These are phyloP conservation scores for Chrysochromulina tobinii DNA, from an alignment of 78 protist species.

Conservation along the genomic window DNA sequence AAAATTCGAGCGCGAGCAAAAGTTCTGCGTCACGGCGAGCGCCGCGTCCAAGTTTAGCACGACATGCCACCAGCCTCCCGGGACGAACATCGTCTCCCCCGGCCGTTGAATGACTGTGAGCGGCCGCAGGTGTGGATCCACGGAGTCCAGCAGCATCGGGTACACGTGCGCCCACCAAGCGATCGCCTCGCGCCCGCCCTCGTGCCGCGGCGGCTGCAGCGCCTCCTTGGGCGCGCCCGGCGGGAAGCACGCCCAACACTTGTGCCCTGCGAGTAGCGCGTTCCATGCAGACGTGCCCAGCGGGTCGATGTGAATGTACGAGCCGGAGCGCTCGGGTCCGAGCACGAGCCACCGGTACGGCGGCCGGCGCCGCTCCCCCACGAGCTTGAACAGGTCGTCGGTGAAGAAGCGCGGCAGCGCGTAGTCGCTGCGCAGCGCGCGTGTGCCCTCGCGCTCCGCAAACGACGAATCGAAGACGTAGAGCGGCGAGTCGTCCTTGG, in stretches of 20 bases:
- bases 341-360: constrained; percentile 3
- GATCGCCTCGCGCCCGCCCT: background rate
- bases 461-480: constrained; percentile 17
- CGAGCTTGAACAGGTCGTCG: background rate
- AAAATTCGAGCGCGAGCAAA: background rate
- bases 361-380: constrained; percentile 1
- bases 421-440: background rate
- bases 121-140: background rate
- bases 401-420: background rate
- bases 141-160: background rate
- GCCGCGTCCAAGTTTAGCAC: background rate
- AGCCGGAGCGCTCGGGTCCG: constrained; percentile 28
- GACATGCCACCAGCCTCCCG: constrained; percentile 21
- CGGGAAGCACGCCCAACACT: constrained; percentile 12
- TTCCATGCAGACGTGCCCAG: constrained; percentile 28
- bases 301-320: constrained; percentile 33
- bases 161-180: background rate
- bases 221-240: constrained; percentile 6
- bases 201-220: background rate
- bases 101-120: background rate
- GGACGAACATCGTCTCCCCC: constrained; percentile 1
- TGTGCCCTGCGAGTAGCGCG: background rate
- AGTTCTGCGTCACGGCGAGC: constrained; percentile 25
- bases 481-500: constrained; percentile 8
- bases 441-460: background rate